Percentiles rank a stretch among this genome's conserved stretches.
These are phyloP conservation scores for Hypoxylon sp. DNA, from an alignment of 2,329 filamentous ascomycete genomes.

Conservation along the genomic window DNA sequence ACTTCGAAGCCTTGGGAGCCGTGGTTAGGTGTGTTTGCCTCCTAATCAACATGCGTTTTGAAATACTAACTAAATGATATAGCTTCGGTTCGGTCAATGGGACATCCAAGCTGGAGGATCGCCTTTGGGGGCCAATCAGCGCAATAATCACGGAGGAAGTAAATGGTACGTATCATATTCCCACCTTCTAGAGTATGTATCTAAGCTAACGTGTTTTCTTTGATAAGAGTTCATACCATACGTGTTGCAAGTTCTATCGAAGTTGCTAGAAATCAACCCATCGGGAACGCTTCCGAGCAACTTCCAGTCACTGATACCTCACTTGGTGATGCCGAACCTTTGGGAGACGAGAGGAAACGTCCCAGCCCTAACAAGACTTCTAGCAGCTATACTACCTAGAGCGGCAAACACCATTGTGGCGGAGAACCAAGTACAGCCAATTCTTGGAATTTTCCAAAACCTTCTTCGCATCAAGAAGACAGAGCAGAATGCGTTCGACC, in stretches of 20 bases:
- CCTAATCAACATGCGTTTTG: background rate
- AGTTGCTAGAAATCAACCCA: slow-evolving; percentile 86
- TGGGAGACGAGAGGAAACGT: slow-evolving; percentile 96
- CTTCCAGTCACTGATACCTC: slow-evolving; percentile 80
- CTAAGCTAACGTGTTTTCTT: slow-evolving; percentile 44
- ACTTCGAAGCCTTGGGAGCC: slow-evolving; percentile 93
- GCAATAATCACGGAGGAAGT: slow-evolving; percentile 82
- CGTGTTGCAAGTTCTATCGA: slow-evolving; percentile 93
- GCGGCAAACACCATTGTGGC: slow-evolving; percentile 76
- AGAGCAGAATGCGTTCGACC: slow-evolving; percentile 86
- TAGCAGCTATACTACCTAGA: slow-evolving; percentile 84
- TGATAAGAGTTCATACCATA: slow-evolving; percentile 97
- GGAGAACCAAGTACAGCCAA: slow-evolving; percentile 83
- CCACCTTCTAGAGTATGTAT: background rate
- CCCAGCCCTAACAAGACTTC: slow-evolving; percentile 84
- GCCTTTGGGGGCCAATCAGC: slow-evolving; percentile 85
- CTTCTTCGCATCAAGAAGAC: slow-evolving; percentile 83
- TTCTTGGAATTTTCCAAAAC: slow-evolving; percentile 96
- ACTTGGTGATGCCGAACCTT: slow-evolving; percentile 79
- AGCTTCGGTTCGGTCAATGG: slow-evolving; percentile 72
- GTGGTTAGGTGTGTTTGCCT: slow-evolving; percentile 69
- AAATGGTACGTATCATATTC: slow-evolving; percentile 63
- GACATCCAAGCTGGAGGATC: slow-evolving; percentile 77
- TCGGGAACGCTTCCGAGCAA: slow-evolving; percentile 79
- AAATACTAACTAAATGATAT: slow-evolving; percentile 11